These are phyloP conservation scores for Epichloe uncinata DNA, from an alignment of 2,329 filamentous ascomycete species.

Conservation along the genomic window DNA sequence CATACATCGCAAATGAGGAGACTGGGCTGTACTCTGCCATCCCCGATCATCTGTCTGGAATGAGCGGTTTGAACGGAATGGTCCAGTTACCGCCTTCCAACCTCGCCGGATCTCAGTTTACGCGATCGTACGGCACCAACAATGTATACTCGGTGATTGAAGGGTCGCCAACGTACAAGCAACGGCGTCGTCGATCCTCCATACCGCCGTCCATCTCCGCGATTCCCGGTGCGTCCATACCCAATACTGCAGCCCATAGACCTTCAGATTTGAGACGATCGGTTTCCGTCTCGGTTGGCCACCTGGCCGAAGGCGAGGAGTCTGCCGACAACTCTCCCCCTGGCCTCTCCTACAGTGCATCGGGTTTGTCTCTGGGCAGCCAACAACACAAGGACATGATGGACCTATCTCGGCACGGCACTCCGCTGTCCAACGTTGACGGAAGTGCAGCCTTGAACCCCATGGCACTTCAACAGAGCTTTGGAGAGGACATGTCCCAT, in stretches of 20 bases:
- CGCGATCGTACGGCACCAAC: slow-evolving; percentile 55
- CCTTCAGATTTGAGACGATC: slow-evolving; percentile 87
- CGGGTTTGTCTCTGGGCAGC: slow-evolving; percentile 46
- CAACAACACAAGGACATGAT: slow-evolving; percentile 68
- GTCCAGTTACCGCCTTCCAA: slow-evolving; percentile 84
- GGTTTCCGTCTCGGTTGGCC: slow-evolving; percentile 74
- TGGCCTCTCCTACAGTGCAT: slow-evolving; percentile 58
- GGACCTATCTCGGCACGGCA: slow-evolving; percentile 78
- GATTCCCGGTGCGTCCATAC: slow-evolving; percentile 53
- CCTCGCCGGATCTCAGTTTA: slow-evolving; percentile 66
- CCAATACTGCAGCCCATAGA: slow-evolving; percentile 52
- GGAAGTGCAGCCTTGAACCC: slow-evolving; percentile 66
- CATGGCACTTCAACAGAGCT: slow-evolving; percentile 60
- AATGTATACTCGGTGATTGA: slow-evolving; percentile 95
- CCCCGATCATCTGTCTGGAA: slow-evolving; percentile 64
- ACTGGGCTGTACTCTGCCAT: slow-evolving; percentile 92
- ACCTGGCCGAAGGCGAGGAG: slow-evolving; percentile 69
- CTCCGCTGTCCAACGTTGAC: slow-evolving; percentile 74
- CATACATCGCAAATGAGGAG: slow-evolving; percentile 97
- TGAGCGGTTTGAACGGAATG: slow-evolving; percentile 71
- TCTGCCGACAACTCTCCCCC: slow-evolving; percentile 69
- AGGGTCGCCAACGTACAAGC: slow-evolving; percentile 97
- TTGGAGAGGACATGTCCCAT: slow-evolving; percentile 48
- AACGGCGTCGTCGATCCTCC: slow-evolving; percentile 83
- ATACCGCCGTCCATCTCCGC: slow-evolving; percentile 67